Evolutionary conservation across 106 monocot genomes (phyloP).

Genomic region (Phalaenopsis equestris): DNA sequence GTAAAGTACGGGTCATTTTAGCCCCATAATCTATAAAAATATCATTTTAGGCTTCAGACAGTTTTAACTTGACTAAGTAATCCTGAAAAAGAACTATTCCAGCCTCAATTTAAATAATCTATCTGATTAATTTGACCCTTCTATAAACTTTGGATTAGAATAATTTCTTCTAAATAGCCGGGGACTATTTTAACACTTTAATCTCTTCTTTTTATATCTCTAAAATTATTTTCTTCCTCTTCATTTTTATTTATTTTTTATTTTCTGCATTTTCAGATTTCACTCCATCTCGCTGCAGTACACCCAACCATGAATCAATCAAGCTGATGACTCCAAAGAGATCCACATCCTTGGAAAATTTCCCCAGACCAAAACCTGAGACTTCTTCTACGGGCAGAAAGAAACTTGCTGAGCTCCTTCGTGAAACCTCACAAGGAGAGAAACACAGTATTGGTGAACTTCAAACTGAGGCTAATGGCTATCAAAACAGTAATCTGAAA

Average conservation of each 20-base stretch:
- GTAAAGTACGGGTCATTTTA: too few relatives aligned
- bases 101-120: too few relatives aligned
- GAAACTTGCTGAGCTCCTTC: conserved; percentile 45
- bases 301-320: conserved; percentile 35
- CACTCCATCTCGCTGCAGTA: conserved; percentile 61
- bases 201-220: neutral
- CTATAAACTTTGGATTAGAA: too few relatives aligned
- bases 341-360: conserved; percentile 9
- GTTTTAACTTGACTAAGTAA: too few relatives aligned
- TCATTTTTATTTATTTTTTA: neutral
- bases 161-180: too few relatives aligned
- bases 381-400: conserved; percentile 45
- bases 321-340: conserved; percentile 10
- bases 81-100: too few relatives aligned
- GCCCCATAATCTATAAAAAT: too few relatives aligned
- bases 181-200: too few relatives aligned
- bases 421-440: conserved; percentile 11
- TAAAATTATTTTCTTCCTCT: neutral
- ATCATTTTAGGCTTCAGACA: too few relatives aligned
- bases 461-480: too few relatives aligned
- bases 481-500: too few relatives aligned
- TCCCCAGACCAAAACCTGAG: conserved; percentile 23
- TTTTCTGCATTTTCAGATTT: conserved; percentile 42
- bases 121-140: too few relatives aligned
- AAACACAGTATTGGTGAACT: neutral